Evolutionary conservation across 2,329 filamentous ascomycete genomes (phyloP), one percentile per base, ranked within the genome.

Genomic region (Epicoccum nigrum): DNA sequence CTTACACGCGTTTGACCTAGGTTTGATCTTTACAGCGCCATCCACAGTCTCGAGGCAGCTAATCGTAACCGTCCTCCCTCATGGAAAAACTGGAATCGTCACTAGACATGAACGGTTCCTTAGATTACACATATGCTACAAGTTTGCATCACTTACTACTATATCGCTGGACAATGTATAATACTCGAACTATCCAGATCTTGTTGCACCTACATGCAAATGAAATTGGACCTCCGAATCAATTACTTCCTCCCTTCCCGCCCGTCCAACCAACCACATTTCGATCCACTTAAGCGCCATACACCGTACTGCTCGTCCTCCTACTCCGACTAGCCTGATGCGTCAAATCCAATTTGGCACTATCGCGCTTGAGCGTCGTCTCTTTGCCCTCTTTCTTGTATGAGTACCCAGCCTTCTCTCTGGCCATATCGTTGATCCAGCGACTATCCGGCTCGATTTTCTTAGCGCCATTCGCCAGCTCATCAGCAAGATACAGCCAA

Each of bases 401-500:
- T 1, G 82, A 80, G 54, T 81, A 72, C 0, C 81, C 82, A 0
- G 86, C 86, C 62, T 84, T 83, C 51, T 86, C 81, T 34, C 87
- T 81, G 3, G 87, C 88, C 80, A 91, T 78, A 68, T 92, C 87
- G 63, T 89, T 89, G 51, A 91, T 83, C 88, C 87, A 92, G 45
- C 74, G 77, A 54, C 81, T 83, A 38, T 85, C 75, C 1, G 86
- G 86, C 51, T 78, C 75, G 17, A 90, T 59, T 45, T 74, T 71
- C 61, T 83, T 77, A 60, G 83, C 77, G 2, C 82, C 82, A 60
- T 85, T 82, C 17, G 80, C 76, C 70, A 88, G 80, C 67, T 83
- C 85, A 60, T 85, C 82, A 0, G 87, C 87, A n/a, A 94, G 77
- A 69, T 90, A 93, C 68, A 90, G 82, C 89, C 89, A 94, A 17